A percentile compares a stretch with the other conserved stretches of the same genome.
Evolutionary conservation across 1,284 basidiomycete species (phyloP).

Genomic region (Ganoderma lingzhi): DNA sequence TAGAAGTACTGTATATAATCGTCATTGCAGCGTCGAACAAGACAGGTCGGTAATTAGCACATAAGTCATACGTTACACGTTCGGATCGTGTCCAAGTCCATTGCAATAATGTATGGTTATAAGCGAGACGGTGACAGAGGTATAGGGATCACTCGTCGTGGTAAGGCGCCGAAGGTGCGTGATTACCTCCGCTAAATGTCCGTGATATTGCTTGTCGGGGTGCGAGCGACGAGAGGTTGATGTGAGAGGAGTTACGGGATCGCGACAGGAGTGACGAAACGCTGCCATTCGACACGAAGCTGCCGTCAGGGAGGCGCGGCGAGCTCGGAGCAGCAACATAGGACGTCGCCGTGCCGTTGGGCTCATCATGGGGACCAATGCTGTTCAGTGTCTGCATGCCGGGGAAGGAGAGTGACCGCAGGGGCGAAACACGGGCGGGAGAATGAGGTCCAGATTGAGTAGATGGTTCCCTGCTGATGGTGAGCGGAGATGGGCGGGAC

Average conservation of each 20-base stretch:
- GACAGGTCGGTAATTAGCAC: constrained; percentile 2
- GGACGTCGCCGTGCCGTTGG: constrained; percentile 37
- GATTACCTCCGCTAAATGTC: constrained; percentile 40
- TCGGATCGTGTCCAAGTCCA: constrained; percentile 10
- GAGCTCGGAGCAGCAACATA: constrained; percentile 42
- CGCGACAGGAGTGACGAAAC: constrained; percentile 51
- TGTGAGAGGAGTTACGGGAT: constrained; percentile 71
- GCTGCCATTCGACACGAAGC: constrained; percentile 42
- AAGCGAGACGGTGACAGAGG: constrained; percentile 23
- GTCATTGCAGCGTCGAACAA: background rate
- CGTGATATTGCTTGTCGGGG: constrained; percentile 52
- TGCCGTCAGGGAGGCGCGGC: constrained; percentile 41
- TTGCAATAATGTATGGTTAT: constrained; percentile 12
- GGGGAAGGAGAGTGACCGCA: constrained; percentile 41
- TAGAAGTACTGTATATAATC: background rate
- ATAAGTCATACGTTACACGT: constrained; percentile 14
- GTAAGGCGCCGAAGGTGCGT: constrained; percentile 29
- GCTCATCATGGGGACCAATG: constrained; percentile 30
- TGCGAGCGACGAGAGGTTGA: constrained; percentile 60
- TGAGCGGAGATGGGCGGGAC: constrained; percentile 35
- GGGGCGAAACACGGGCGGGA: constrained; percentile 38
- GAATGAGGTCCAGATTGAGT: constrained; percentile 38
- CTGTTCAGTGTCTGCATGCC: constrained; percentile 28
- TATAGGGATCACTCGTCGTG: constrained; percentile 29
- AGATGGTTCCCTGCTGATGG: constrained; percentile 29